Base-by-base conservation (phyloP, 257 asterid genomes). In the Petrea volubilis region DNA sequence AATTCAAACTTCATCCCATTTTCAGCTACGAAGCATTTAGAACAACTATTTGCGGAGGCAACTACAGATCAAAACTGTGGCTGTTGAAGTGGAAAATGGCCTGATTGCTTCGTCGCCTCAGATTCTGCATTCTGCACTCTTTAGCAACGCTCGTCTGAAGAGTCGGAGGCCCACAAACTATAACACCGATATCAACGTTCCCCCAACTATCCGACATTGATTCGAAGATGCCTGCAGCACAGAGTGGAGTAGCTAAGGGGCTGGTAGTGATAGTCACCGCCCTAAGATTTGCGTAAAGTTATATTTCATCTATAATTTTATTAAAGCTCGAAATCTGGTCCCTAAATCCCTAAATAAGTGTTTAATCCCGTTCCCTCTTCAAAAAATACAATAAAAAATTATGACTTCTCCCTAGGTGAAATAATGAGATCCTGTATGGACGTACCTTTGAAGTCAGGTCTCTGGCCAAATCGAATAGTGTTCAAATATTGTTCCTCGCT, bases 11-110 rank as follows among this genome's bases (percentile, higher is more conserved):
- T n/a, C n/a, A n/a, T n/a, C n/a, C 5, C 11, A 38, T 38, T 38
- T 38, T 38, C 12, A 38, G 9, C 43, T 38, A n/a, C n/a, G n/a
- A n/a, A n/a, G n/a, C 11, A 1, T 24, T 51, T 5, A 6, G 11
- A 4, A 14, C 25, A 49, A 49, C 9, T 40, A 10, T 11, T 31
- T 55, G 1, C 60, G 17, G 29, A 7, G 14, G 64, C n/a, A 73
- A 38, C 71, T 81, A 93, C 65, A 93, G 93, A 79, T 90, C 98
- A 74, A 93, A 93, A 27, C 93, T 93, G 81, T 93, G 98, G 84
- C 89, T 85, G 80, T 93, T 85, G 92, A 90, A 93, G 81, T 93
- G 97, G 65, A 87, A 90, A 14, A 93, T 78, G 0, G 97, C 85
- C 25, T 69, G 60, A 50, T 77, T 77, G 10, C 64, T 46, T 71